Evolutionary conservation across 2,329 filamentous ascomycete genomes (phyloP), one percentile per base, ranked within the genome.

Genomic region (Penicillium palitans): DNA sequence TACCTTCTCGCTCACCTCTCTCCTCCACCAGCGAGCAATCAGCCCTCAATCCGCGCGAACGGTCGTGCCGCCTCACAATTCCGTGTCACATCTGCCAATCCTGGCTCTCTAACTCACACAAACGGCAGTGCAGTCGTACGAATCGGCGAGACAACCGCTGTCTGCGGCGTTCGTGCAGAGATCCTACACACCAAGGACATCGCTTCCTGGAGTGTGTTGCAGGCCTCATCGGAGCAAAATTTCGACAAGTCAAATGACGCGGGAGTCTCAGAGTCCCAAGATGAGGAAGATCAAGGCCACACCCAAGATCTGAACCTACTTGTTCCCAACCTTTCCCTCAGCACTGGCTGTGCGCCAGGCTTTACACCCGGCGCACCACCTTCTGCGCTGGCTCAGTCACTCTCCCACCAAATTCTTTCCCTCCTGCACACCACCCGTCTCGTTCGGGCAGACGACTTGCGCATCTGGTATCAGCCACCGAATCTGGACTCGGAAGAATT

Each of bases 281-380:
- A 74, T 15, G 66, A 74, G 5, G 69, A 74, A 1, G 74, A 82
- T 48, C 69, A 84, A 25, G 77, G 79, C 27, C 72, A 76, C 6
- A 74, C 87, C 21, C 69, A 74, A 60, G 71, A 76, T 50, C 72
- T 80, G 70, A 87, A 91, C 68, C 79, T 99, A 15, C 79, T 99
- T 2, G 93, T 99, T 2, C 93, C 95, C 2, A 99, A 99, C 71
- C 85, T 99, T 55, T 95, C 97, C 72, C 80, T 99, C 33, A 89
- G 89, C 35, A 99, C 95, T 0, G 95, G 95, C 37, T 96, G 90
- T 71, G 90, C 92, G 7, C 93, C 93, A 3, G 84, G 89, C 24
- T 91, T 93, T 67, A 81, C 96, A 19, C 92, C 95, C 0, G 92
- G 93, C 46, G 89, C 88, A 10, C 88, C 95, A 24, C 95, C 91